A percentile compares a stretch with the other conserved stretches of the same genome.
phyloP scores from a whole-genome alignment of 2,329 filamentous ascomycete genomes.

The Claviceps sp. region DNA sequence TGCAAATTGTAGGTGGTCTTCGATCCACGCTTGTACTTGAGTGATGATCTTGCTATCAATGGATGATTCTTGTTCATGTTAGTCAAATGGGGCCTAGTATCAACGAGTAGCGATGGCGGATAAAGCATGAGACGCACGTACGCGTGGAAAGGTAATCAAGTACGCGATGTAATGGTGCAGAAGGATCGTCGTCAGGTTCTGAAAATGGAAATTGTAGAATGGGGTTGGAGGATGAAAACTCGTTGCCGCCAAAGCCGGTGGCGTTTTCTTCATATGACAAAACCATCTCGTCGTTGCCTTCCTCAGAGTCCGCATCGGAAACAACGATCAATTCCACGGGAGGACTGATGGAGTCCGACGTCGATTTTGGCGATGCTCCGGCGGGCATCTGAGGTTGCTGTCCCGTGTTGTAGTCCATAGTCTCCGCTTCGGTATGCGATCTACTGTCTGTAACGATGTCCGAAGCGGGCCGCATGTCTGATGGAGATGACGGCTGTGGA shows the following conservation, averaged over 20 bases:
- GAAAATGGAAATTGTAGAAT: conserved; percentile 33
- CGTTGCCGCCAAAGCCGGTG: conserved; percentile 11
- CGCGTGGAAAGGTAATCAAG: conserved; percentile 22
- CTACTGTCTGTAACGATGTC: neutral
- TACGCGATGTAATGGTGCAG: conserved; percentile 22
- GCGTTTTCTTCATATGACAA: conserved; percentile 21
- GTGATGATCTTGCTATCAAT: conserved; percentile 31
- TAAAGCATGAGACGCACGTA: conserved; percentile 9
- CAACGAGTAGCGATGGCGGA: neutral
- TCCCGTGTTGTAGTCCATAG: neutral
- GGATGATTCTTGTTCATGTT: conserved; percentile 21
- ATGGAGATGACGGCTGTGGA: neutral
- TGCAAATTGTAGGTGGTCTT: conserved; percentile 31
- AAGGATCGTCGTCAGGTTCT: conserved; percentile 17
- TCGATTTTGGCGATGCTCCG: conserved; percentile 10
- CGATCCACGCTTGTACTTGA: conserved; percentile 36
- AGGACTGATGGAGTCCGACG: conserved; percentile 27
- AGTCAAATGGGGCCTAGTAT: neutral
- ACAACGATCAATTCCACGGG: conserved; percentile 30
- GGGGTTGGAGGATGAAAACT: conserved; percentile 24
- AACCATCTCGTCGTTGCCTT: conserved; percentile 15
- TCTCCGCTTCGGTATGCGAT: neutral
- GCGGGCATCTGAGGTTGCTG: neutral
- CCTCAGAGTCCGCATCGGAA: conserved; percentile 16
- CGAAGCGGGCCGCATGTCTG: neutral